Conservation (phyloP, 2,329 filamentous ascomycete genomes). For the Fusarium sp. region DNA sequence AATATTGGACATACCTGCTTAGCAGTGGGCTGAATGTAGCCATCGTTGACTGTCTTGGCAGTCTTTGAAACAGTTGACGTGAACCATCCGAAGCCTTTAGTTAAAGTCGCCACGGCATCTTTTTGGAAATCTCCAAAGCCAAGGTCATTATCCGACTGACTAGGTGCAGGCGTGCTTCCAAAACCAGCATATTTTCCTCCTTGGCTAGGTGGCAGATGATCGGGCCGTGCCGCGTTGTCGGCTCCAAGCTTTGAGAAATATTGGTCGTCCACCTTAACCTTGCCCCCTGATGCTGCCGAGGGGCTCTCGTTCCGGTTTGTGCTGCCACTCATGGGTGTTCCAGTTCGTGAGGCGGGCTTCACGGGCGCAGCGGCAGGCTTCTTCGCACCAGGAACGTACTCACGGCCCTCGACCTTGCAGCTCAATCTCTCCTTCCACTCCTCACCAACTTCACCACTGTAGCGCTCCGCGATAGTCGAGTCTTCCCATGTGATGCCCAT, state of each 20-base stretch:
- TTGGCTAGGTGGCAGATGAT: slow-evolving; percentile 82
- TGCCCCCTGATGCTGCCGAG: slow-evolving; percentile 54
- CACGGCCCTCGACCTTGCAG: slow-evolving; percentile 86
- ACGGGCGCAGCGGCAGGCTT: slow-evolving; percentile 53
- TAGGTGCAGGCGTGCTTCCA: slow-evolving; percentile 76
- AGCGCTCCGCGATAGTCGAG: slow-evolving; percentile 89
- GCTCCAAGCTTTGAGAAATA: slow-evolving; percentile 90
- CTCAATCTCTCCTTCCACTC: slow-evolving; percentile 93
- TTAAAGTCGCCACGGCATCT: slow-evolving; percentile 88
- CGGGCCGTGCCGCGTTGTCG: slow-evolving; percentile 82
- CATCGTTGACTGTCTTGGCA: slow-evolving; percentile 90
- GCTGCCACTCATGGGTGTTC: slow-evolving; percentile 56
- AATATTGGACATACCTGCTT: slow-evolving; percentile 72
- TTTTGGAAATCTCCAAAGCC: slow-evolving; percentile 89
- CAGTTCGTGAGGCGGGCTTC: slow-evolving; percentile 53
- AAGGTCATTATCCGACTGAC: slow-evolving; percentile 59
- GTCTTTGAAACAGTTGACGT: slow-evolving; percentile 87
- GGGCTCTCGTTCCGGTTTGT: slow-evolving; percentile 57
- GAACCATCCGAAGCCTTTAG: slow-evolving; percentile 96
- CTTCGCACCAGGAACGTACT: slow-evolving; percentile 82
- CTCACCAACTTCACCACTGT: slow-evolving; percentile 89
- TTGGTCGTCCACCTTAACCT: slow-evolving; percentile 79
- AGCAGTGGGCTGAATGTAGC: slow-evolving; percentile 92
- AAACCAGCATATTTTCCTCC: slow-evolving; percentile 95
- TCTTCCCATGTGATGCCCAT: slow-evolving; percentile 82